A percentile compares a stretch with the other conserved stretches of the same genome.
phyloP scores from a whole-genome alignment of 805 yeast genomes.

The Brettanomyces custersianus region DNA sequence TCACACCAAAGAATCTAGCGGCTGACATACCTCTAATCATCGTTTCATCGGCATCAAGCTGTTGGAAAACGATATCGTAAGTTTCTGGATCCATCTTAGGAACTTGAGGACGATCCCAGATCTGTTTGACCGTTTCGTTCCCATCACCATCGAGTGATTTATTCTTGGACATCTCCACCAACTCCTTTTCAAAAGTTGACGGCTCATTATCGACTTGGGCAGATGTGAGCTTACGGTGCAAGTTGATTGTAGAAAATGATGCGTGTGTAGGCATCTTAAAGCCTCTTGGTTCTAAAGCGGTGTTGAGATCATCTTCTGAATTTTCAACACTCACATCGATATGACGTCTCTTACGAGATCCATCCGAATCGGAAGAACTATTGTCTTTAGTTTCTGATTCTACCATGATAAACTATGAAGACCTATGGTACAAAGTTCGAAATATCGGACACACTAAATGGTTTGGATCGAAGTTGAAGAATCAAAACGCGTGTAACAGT shows the following conservation, averaged over 20 bases:
- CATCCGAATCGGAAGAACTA: not conserved
- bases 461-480: not conserved
- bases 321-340: not conserved
- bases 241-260: conserved; percentile 14
- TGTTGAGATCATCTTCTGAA: not conserved
- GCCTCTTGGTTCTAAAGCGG: conserved; percentile 12
- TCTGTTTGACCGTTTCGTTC: conserved; percentile 19
- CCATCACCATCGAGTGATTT: conserved; percentile 14
- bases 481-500: not conserved
- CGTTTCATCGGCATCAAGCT: conserved; percentile 89
- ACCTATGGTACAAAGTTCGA: not conserved
- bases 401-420: too few relatives aligned
- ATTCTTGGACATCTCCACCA: conserved; percentile 34
- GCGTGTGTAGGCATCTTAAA: conserved; percentile 22
- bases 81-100: conserved; percentile 39
- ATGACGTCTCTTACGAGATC: conserved; percentile 1
- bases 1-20: conserved; percentile 84
- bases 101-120: conserved; percentile 46
- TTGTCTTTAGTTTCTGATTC: not conserved
- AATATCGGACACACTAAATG: not conserved
- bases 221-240: conserved; percentile 21
- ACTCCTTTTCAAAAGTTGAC: conserved; percentile 45
- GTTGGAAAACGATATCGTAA: conserved; percentile 69
- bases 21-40: conserved; percentile 18
- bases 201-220: conserved; percentile 27